Evolutionary conservation across 2,329 filamentous ascomycete species (phyloP), one percentile per base, ranked within the genome.

Genomic region (Aureobasidium zeae): DNA sequence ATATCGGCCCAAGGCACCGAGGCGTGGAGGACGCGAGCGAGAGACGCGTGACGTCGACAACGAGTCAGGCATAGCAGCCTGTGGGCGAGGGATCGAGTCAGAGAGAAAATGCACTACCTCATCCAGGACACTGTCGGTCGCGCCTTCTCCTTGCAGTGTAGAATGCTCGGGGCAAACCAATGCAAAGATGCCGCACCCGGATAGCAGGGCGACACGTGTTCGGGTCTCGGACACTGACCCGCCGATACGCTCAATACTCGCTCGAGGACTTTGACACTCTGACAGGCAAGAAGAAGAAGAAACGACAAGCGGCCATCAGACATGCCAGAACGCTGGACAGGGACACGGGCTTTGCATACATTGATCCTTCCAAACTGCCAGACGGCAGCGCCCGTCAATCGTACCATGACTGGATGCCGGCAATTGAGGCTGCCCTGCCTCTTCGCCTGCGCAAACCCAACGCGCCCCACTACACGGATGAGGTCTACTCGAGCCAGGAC

Each of bases 171-270:
- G 49, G 47, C 37, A 21, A 47, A 43, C 53, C 50, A 53, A 55
- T 55, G 53, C 52, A 49, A 55, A 53, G 49, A 54, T 55, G 53
- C 12, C 24, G 25, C 46, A 29, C 39, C 42, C 43, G 43, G 43
- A 36, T 45, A 45, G 43, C 43, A 45, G 43, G 43, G 32, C 33
- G 22, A 34, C 39, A 26, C 13, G 32, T 32, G 43, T 28, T 34
- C 19, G 28, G 22, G 28, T 13, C 12, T 12, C 9, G 11, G 13
- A 31, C n/a, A 33, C 9, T 8, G 10, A 13, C 20, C 17, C 37
- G 20, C 11, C 25, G 13, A 31, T 30, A 31, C 28, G 37, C 37
- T 11, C 37, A 19, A n/a, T 16, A 28, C 22, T 2, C 11, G 22
- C n/a, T n/a, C n/a, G 28, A 33, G 4, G 38, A 32, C 21, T 24